Evolutionary conservation across 768 basidiomycete species (phyloP), one percentile per base, ranked within the genome.

Genomic region (Kwoniella botswanensis): DNA sequence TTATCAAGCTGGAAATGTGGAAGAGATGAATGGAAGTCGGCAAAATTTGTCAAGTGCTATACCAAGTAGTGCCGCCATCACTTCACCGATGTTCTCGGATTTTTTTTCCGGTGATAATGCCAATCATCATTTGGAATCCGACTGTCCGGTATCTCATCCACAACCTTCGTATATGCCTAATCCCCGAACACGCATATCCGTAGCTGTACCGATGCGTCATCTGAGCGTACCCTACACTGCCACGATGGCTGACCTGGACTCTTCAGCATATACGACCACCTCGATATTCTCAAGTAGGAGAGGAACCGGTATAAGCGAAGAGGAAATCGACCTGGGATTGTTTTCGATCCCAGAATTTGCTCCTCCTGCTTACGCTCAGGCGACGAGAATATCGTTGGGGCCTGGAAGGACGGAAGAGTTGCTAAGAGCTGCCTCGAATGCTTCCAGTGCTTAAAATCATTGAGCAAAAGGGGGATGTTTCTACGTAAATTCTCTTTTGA

Each of bases 61-160:
- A 17, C 57, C 22, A 15, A 26, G 29, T 29, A 44, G 42, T 22
- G 18, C 35, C 5, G 22, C 59, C 22, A n/a, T 61, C 6, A 61
- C 59, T 61, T 61, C 59, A 61, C 59, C 59, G 7, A 61, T 61
- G 59, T 61, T 61, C 11, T 61, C 59, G 18, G 59, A 61, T 10
- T 61, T 61, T n/a, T 61, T 61, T 41, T n/a, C 17, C 42, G 26
- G 15, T 11, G 41, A 35, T 4, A 18, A 29, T 17, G 12, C 21
- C 13, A 26, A 35, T 24, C 29, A 58, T 58, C 57, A 26, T 35
- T 15, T 17, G 26, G 29, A 17, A 13, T 15, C 57, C 21, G 26
- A 58, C 11, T 58, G 13, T 42, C 59, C 35, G 12, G n/a, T n/a
- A 42, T 24, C 35, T 9, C 10, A 42, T 11, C 35, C 35, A n/a